Evolutionary conservation across 148 eudicot genomes (phyloP).

Genomic region (Silene latifolia): DNA sequence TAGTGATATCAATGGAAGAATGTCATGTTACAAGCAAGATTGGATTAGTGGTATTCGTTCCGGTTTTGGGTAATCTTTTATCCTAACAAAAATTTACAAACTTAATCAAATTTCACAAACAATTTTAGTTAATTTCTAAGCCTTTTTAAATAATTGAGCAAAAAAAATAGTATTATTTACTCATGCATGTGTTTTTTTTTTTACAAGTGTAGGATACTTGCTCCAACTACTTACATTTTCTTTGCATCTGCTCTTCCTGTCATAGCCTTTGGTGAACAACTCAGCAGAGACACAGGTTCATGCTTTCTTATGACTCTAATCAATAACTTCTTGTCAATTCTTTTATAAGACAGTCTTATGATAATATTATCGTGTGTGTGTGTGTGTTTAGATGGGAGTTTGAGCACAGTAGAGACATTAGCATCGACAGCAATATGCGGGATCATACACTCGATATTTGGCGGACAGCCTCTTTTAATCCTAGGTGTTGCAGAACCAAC

Average conservation of each 20-base stretch:
- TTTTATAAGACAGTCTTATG: neutral
- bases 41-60: slow-evolving; percentile 54
- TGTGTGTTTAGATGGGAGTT: slow-evolving; percentile 44
- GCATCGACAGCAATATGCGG: slow-evolving; percentile 79
- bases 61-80: slow-evolving; percentile 40
- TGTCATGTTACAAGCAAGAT: slow-evolving; percentile 54
- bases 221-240: slow-evolving; percentile 60
- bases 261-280: slow-evolving; percentile 61
- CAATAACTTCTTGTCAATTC: neutral
- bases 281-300: slow-evolving; percentile 60
- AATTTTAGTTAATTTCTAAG: no score
- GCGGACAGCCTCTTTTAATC: slow-evolving; percentile 71
- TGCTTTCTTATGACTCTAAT: slow-evolving; percentile 6
- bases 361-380: neutral
- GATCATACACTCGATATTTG: slow-evolving; percentile 58
- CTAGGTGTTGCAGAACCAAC: slow-evolving; percentile 82
- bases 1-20: slow-evolving; percentile 48
- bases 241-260: slow-evolving; percentile 70
- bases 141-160: no score
- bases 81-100: neutral
- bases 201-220: slow-evolving; percentile 42
- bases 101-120: no score
- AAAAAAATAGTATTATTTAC: no score
- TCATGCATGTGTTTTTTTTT: no score
- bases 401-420: slow-evolving; percentile 70